Evolutionary conservation across 2,329 filamentous ascomycete genomes (phyloP).

Genomic region (Pestalotiopsis sp.): DNA sequence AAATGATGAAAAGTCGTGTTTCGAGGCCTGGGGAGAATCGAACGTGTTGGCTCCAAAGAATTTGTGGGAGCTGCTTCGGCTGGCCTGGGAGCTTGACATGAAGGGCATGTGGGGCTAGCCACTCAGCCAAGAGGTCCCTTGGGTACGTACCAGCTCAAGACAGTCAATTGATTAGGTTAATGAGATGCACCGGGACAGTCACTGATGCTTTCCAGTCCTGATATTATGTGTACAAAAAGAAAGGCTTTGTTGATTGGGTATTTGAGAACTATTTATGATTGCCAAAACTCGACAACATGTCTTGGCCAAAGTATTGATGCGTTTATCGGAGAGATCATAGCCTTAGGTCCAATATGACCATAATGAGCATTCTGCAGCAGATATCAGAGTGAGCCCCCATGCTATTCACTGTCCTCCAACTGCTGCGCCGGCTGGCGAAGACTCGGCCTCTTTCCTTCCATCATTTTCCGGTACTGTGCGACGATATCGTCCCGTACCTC

Average conservation of each 20-base stretch:
- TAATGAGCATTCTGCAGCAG: neutral
- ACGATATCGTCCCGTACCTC: constrained; percentile 71
- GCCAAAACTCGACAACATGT: neutral
- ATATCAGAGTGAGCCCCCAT: neutral
- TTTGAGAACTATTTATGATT: neutral
- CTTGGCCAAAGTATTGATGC: neutral
- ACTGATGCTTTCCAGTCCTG: too few species aligned
- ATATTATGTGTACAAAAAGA: neutral
- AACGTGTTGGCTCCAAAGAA: neutral
- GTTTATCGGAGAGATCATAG: neutral
- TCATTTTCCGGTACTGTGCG: constrained; percentile 72
- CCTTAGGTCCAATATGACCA: too few species aligned
- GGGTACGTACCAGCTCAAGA: too few species aligned
- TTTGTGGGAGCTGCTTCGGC: neutral
- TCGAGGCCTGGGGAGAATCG: neutral
- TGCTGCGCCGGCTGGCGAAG: constrained; percentile 15
- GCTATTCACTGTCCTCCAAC: neutral
- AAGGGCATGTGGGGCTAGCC: neutral
- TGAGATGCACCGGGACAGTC: too few species aligned
- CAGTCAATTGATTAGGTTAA: too few species aligned
- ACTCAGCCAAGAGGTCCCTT: neutral
- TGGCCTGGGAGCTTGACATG: neutral
- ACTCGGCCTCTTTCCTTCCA: constrained; percentile 49
- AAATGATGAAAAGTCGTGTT: neutral
- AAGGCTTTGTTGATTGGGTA: neutral